Evolutionary conservation across 768 basidiomycete species (phyloP).

Genomic region (Glaciozyma martinii): DNA sequence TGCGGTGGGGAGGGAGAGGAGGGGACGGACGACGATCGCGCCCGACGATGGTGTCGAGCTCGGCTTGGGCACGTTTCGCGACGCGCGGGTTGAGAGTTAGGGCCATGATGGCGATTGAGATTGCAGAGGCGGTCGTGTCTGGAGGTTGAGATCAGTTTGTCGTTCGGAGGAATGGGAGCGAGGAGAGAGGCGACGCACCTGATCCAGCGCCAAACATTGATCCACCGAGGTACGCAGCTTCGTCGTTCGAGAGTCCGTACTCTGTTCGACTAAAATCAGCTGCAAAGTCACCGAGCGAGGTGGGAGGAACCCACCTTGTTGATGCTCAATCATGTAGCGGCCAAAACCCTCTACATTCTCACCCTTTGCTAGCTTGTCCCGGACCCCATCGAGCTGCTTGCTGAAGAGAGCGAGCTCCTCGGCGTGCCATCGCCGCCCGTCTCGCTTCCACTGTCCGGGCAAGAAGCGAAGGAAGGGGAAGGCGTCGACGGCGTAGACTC

Average conservation of each 20-base stretch:
- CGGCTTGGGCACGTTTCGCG: background rate
- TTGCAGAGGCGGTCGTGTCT: background rate
- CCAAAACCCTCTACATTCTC: background rate
- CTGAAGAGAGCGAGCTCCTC: background rate
- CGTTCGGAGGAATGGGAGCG: background rate
- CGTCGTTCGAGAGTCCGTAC: background rate
- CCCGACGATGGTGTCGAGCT: background rate
- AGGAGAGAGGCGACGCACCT: background rate
- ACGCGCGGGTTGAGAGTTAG: background rate
- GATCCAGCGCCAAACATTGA: background rate
- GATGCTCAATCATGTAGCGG: background rate
- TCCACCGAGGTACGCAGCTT: background rate
- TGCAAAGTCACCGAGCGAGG: too few species aligned
- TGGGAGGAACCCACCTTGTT: background rate
- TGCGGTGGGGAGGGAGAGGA: background rate
- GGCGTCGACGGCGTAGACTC: background rate
- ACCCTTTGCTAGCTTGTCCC: background rate
- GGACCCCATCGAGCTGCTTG: background rate
- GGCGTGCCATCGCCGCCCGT: background rate
- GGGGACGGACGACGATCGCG: background rate
- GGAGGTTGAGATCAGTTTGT: background rate
- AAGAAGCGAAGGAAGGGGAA: background rate
- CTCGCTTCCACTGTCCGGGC: background rate
- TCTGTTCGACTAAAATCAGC: background rate
- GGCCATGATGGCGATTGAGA: conserved; percentile 1